A percentile compares a stretch with the other conserved stretches of the same genome.
Evolutionary conservation across 345 rosid genomes (phyloP).

Genomic region (Citrus australasica): DNA sequence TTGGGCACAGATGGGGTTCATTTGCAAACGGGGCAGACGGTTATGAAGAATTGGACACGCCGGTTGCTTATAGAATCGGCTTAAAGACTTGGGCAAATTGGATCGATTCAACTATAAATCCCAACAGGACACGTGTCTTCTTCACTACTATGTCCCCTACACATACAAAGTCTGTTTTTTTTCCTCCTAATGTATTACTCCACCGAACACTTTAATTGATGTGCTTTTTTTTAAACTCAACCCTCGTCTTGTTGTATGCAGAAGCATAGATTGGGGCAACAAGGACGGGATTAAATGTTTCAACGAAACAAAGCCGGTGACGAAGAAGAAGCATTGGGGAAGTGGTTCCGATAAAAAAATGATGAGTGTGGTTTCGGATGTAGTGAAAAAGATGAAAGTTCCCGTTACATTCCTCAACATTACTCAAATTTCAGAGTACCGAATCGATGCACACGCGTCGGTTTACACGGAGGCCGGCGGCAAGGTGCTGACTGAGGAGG

Average conservation of each 20-base stretch:
- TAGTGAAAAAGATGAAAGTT: conserved; percentile 57
- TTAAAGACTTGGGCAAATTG: conserved; percentile 93
- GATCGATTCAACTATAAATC: conserved; percentile 73
- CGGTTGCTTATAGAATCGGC: conserved; percentile 60
- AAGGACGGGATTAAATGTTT: conserved; percentile 67
- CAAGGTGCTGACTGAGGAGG: conserved; percentile 51
- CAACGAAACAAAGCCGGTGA: conserved; percentile 78
- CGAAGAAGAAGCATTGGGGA: conserved; percentile 64
- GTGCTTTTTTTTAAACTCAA: not conserved
- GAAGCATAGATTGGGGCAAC: conserved; percentile 72
- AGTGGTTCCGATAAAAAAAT: conserved; percentile 49
- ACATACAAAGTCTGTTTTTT: conserved; percentile 54
- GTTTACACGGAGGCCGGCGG: conserved; percentile 81
- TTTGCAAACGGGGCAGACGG: conserved; percentile 75
- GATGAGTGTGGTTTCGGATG: conserved; percentile 65
- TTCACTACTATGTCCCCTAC: conserved; percentile 90
- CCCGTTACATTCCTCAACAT: conserved; percentile 69
- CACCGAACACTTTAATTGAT: too few relatives aligned
- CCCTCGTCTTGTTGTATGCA: not conserved
- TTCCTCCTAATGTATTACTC: too few relatives aligned
- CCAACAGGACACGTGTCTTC: conserved; percentile 75
- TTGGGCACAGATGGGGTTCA: conserved; percentile 67
- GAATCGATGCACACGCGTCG: conserved; percentile 80
- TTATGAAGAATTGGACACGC: conserved; percentile 59
- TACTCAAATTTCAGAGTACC: conserved; percentile 81